A percentile compares a stretch with the other conserved stretches of the same genome.
These are phyloP conservation scores for Exophiala dermatitidis DNA, from an alignment of 2,329 filamentous ascomycete genomes.

Conservation along the genomic window DNA sequence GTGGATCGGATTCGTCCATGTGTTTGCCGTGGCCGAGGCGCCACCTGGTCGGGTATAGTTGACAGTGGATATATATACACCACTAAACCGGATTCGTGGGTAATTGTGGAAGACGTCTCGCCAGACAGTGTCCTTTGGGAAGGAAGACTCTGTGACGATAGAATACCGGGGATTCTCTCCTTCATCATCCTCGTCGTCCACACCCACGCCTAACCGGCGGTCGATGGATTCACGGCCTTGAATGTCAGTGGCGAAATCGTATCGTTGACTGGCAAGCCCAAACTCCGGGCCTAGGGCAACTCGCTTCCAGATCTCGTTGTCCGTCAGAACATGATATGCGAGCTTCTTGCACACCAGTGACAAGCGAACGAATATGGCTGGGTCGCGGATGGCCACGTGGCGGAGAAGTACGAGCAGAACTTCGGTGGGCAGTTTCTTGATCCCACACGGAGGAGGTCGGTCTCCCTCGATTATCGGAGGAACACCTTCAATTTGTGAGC, in stretches of 20 bases:
- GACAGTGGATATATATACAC: conserved; percentile 91
- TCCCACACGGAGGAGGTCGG: conserved; percentile 68
- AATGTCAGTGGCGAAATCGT: conserved; percentile 61
- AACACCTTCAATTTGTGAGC: conserved; percentile 59
- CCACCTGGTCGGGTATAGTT: conserved; percentile 87
- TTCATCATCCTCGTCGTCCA: conserved; percentile 33
- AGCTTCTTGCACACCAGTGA: conserved; percentile 79
- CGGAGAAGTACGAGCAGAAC: conserved; percentile 71
- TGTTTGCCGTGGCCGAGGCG: conserved; percentile 59
- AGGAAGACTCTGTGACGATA: conserved; percentile 19
- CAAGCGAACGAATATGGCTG: conserved; percentile 67
- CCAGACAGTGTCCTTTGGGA: conserved; percentile 39
- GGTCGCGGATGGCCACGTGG: conserved; percentile 66
- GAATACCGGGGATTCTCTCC: conserved; percentile 22
- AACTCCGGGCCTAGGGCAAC: conserved; percentile 63
- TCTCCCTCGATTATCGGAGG: conserved; percentile 65
- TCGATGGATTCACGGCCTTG: conserved; percentile 36
- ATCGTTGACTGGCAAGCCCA: conserved; percentile 78
- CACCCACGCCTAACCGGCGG: conserved; percentile 21
- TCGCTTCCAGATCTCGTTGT: conserved; percentile 79
- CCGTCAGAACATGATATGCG: conserved; percentile 74
- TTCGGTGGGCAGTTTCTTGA: conserved; percentile 72
- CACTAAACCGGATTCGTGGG: conserved; percentile 86
- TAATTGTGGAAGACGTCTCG: conserved; percentile 68
- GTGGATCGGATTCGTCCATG: conserved; percentile 77